phyloP scores from a whole-genome alignment of 352 stramenopile genomes.

The Lagenidium giganteum region DNA sequence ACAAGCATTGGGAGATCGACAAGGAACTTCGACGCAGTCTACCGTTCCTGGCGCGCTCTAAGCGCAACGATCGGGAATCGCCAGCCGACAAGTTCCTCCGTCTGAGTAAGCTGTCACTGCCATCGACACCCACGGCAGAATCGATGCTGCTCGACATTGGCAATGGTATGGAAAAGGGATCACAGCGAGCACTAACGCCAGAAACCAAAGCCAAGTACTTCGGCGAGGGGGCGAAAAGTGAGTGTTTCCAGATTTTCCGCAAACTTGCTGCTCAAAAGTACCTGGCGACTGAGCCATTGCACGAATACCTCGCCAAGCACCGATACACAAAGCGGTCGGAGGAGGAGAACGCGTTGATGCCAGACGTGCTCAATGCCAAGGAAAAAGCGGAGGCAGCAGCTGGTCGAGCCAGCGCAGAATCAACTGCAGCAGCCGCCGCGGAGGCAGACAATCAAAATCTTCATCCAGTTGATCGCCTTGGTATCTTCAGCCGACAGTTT shows the following conservation, averaged over 20 bases:
- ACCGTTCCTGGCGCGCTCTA: conserved; percentile 32
- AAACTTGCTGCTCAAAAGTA: conserved; percentile 46
- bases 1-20: conserved; percentile 54
- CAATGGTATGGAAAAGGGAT: conserved; percentile 15
- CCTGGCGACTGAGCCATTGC: conserved; percentile 23
- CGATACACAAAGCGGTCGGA: conserved; percentile 7
- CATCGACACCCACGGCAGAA: conserved; percentile 7
- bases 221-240: conserved; percentile 21
- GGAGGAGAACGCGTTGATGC: conserved; percentile 8
- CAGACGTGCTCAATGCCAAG: background rate
- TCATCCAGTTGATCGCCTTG: conserved; percentile 6
- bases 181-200: conserved; percentile 23
- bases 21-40: conserved; percentile 32
- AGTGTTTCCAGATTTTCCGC: conserved; percentile 45
- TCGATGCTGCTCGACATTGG: conserved; percentile 17
- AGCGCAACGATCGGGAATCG: conserved; percentile 28
- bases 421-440: no score
- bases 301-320: conserved; percentile 27
- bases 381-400: no score
- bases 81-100: conserved; percentile 40
- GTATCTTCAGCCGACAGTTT: conserved; percentile 28
- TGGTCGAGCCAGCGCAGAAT: no score
- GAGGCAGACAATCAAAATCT: conserved; percentile 3
- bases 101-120: conserved; percentile 30
- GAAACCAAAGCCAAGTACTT: conserved; percentile 52